Evolutionary conservation across 2,329 filamentous ascomycete species (phyloP).

Genomic region (Botrytis medusae): DNA sequence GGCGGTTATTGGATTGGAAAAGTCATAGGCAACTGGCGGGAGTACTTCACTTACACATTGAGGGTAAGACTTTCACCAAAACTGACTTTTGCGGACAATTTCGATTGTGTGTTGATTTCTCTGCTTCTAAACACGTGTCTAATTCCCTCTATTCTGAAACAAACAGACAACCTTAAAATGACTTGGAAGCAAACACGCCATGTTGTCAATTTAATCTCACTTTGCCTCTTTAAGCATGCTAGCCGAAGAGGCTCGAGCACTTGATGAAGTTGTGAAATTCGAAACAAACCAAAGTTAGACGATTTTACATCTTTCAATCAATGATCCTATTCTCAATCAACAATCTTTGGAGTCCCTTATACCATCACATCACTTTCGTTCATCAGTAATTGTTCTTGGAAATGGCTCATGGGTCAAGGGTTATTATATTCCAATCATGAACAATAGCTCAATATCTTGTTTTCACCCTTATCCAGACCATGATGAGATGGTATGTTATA

Average conservation of each 20-base stretch:
- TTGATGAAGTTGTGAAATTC: not conserved
- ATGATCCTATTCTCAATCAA: not conserved
- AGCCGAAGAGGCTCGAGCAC: not conserved
- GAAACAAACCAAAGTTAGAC: not conserved
- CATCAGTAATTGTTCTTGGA: not conserved
- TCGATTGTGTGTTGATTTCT: not conserved
- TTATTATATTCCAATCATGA: not conserved
- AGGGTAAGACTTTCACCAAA: not conserved
- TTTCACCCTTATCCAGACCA: not conserved
- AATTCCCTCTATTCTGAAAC: not conserved
- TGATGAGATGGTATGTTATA: not conserved
- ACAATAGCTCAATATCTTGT: no score
- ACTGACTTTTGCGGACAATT: not conserved
- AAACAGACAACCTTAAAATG: not conserved
- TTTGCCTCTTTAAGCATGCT: not conserved
- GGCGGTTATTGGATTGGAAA: not conserved
- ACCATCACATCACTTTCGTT: no score
- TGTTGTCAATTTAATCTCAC: not conserved
- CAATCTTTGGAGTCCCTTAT: not conserved
- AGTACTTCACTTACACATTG: not conserved
- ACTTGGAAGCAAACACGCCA: not conserved
- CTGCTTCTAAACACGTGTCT: not conserved
- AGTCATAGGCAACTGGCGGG: not conserved
- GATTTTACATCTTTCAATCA: not conserved
- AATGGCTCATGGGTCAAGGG: fast-evolving